phyloP scores from a whole-genome alignment of 1,284 basidiomycete species.

The Ganoderma lingzhi region DNA sequence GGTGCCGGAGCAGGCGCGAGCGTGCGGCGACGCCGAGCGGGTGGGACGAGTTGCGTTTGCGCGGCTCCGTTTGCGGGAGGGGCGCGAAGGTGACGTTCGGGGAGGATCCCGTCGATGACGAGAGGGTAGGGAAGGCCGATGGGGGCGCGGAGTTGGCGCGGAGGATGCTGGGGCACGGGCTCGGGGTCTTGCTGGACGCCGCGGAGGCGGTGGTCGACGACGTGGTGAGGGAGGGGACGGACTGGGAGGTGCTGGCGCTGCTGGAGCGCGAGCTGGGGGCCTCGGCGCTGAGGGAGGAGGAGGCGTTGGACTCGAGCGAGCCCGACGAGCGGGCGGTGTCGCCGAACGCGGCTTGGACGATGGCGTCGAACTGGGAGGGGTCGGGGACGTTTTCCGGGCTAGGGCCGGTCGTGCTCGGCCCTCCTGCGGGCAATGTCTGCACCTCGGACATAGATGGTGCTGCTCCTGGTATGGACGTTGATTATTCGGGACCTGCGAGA shows the following conservation, averaged over 20 bases:
- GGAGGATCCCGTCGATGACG: slow-evolving; percentile 26
- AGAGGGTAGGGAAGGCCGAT: slow-evolving; percentile 27
- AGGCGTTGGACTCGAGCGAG: slow-evolving; percentile 28
- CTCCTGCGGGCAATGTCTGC: slow-evolving; percentile 6
- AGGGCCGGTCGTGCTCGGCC: background rate
- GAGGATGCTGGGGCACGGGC: slow-evolving; percentile 33
- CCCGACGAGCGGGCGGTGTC: slow-evolving; percentile 31
- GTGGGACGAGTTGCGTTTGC: slow-evolving; percentile 59
- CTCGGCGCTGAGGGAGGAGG: slow-evolving; percentile 11
- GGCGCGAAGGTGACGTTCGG: slow-evolving; percentile 69
- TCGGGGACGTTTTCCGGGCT: slow-evolving; percentile 2
- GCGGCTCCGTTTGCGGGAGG: slow-evolving; percentile 62
- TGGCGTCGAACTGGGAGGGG: slow-evolving; percentile 23
- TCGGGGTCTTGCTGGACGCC: slow-evolving; percentile 26
- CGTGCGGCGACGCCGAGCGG: slow-evolving; percentile 73
- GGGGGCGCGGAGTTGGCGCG: slow-evolving; percentile 25
- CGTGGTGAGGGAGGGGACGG: slow-evolving; percentile 17
- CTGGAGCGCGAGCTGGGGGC: slow-evolving; percentile 9
- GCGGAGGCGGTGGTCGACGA: slow-evolving; percentile 12
- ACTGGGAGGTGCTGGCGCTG: slow-evolving; percentile 14
- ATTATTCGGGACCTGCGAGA: background rate
- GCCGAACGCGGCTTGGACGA: slow-evolving; percentile 23
- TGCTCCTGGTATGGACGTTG: background rate
- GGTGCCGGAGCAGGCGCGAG: slow-evolving; percentile 50
- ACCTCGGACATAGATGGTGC: background rate